These are phyloP conservation scores for Backusella parvicylindrica DNA, from an alignment of 192 early-diverging fungal species.

Conservation along the genomic window DNA sequence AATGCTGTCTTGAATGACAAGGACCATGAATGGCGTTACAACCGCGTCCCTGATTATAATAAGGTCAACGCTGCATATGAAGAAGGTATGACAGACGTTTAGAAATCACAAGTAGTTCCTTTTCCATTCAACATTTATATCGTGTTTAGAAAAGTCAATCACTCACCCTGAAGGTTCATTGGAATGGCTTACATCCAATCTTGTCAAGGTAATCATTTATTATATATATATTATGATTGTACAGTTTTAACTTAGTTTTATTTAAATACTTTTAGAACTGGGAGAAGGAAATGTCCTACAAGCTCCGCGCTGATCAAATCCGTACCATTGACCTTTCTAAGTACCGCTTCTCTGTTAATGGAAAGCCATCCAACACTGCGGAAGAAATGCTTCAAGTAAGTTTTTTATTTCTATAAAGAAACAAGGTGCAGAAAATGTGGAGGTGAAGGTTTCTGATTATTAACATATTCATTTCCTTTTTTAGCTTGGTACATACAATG, in stretches of 20 bases:
- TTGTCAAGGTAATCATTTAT: slow-evolving; percentile 32
- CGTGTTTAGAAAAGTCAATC: slow-evolving; percentile 23
- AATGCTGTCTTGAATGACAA: slow-evolving; percentile 40
- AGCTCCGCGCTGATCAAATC: slow-evolving; percentile 33
- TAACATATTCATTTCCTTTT: background rate
- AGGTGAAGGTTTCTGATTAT: background rate
- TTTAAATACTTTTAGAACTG: slow-evolving; percentile 33
- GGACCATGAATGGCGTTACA: slow-evolving; percentile 38
- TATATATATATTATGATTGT: background rate
- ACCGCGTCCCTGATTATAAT: slow-evolving; percentile 35
- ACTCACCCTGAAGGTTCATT: slow-evolving; percentile 36
- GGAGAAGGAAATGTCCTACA: slow-evolving; percentile 45
- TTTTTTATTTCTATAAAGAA: background rate
- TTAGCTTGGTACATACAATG: slow-evolving; percentile 42
- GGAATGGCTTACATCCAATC: slow-evolving; percentile 32
- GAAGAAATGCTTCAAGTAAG: slow-evolving; percentile 39
- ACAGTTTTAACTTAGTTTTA: background rate
- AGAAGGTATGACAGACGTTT: slow-evolving; percentile 1
- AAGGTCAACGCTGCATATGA: slow-evolving; percentile 39
- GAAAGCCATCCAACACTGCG: slow-evolving; percentile 25
- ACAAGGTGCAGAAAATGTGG: background rate
- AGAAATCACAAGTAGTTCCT: background rate
- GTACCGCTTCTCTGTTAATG: slow-evolving; percentile 41
- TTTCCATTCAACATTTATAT: background rate
- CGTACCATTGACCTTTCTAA: slow-evolving; percentile 37